Evolutionary conservation across 257 asterid genomes (phyloP), one percentile per base, ranked within the genome.

Genomic region (Leptodermis oblonga): DNA sequence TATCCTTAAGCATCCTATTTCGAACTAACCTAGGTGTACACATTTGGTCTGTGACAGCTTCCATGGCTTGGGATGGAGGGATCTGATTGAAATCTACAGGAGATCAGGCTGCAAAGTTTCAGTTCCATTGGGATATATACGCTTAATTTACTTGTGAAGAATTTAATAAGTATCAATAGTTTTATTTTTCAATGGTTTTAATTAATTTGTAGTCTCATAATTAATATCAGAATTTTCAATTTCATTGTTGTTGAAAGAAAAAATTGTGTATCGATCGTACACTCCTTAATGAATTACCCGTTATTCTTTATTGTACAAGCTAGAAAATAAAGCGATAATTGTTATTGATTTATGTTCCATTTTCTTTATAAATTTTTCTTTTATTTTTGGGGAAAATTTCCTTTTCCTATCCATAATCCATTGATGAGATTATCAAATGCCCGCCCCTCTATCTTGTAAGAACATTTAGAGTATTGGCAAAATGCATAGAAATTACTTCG

Each of bases 51-150:
- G 11, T 52, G 30, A 83, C 85, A 85, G 89, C 90, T 82, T 87
- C 86, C 20, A 60, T 37, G 77, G 82, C 86, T 41, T 81, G 89
- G 90, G 89, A 85, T 73, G 79, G 73, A 72, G 81, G 59, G 17
- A 74, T 73, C n/a, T 78, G 81, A 81, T 63, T 54, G 76, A n/a
- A n/a, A n/a, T 18, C 42, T 67, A 60, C 68, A 10, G 67, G 23
- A 31, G 33, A 28, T 26, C 14, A 51, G 7, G 64, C 68, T 9
- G 67, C 18, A 31, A 18, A 28, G 28, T n/a, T n/a, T n/a, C n/a
- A n/a, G n/a, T n/a, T n/a, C 14, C 18, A n/a, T 0, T 18, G 11
- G 53, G 55, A 5, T 49, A 5, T 17, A 0, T 49, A 0, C 17
- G 55, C 53, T 46, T 46, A 2, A n/a, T n/a, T n/a, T n/a, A n/a